phyloP scores from a whole-genome alignment of 2,329 filamentous ascomycete genomes.

The Alternaria conjuncta region DNA sequence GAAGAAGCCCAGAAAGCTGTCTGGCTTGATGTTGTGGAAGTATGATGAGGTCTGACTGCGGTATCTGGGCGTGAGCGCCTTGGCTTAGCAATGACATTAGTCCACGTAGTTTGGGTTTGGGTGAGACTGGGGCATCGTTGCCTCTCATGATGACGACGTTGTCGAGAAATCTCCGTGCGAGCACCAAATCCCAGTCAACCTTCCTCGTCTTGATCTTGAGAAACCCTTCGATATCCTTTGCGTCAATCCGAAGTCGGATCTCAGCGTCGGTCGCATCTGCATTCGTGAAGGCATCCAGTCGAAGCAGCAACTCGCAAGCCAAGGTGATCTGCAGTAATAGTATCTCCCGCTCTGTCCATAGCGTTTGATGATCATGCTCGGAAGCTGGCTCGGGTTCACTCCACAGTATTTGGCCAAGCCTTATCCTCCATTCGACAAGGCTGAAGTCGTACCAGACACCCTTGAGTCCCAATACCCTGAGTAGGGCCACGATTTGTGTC shows the following conservation, averaged over 20 bases:
- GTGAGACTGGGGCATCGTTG: slow-evolving; percentile 19
- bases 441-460: slow-evolving; percentile 79
- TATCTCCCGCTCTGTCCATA: slow-evolving; percentile 58
- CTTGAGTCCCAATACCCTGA: slow-evolving; percentile 68
- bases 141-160: slow-evolving; percentile 54
- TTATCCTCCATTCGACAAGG: slow-evolving; percentile 75
- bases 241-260: slow-evolving; percentile 50
- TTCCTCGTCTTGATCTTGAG: slow-evolving; percentile 58
- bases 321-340: slow-evolving; percentile 62
- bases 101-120: slow-evolving; percentile 32
- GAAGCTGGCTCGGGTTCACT: slow-evolving; percentile 46
- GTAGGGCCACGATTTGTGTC: slow-evolving; percentile 72
- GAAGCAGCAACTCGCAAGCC: slow-evolving; percentile 61
- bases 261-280: slow-evolving; percentile 42
- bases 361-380: slow-evolving; percentile 26
- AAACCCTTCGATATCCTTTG: slow-evolving; percentile 54
- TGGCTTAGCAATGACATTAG: slow-evolving; percentile 38
- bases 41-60: slow-evolving; percentile 37
- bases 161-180: slow-evolving; percentile 60
- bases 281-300: slow-evolving; percentile 57
- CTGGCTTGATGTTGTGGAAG: slow-evolving; percentile 43
- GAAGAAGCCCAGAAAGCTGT: slow-evolving; percentile 58
- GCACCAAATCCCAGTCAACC: slow-evolving; percentile 63
- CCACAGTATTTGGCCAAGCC: slow-evolving; percentile 76
- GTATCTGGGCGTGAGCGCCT: slow-evolving; percentile 23